Conservation (phyloP, 2,329 filamentous ascomycete genomes). For the Mycosphaerella arachidis region DNA sequence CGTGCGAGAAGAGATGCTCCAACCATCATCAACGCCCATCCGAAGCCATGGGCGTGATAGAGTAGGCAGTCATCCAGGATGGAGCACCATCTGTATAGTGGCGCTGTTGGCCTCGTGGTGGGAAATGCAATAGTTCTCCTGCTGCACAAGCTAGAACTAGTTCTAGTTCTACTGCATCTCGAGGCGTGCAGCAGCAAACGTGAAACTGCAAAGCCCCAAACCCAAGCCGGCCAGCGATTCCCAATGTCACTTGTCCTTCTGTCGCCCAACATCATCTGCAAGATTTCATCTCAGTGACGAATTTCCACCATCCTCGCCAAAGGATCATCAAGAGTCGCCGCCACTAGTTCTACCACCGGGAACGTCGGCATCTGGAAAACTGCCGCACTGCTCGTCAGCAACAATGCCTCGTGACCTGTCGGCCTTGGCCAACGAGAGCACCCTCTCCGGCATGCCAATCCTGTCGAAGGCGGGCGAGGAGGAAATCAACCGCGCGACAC, state of each 20-base stretch:
- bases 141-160: background rate
- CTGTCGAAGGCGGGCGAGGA: slow-evolving; percentile 33
- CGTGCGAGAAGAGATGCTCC: background rate
- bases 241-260: background rate
- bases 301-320: background rate
- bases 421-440: slow-evolving; percentile 24
- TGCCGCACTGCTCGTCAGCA: background rate
- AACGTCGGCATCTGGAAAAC: background rate
- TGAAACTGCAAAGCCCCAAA: background rate
- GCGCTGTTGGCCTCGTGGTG: background rate
- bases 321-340: background rate
- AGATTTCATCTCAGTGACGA: background rate
- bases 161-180: background rate
- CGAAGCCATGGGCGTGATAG: background rate
- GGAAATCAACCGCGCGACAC: background rate
- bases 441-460: slow-evolving; percentile 29
- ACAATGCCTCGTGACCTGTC: slow-evolving; percentile 42
- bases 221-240: background rate
- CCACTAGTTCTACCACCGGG: background rate
- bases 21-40: background rate
- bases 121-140: background rate
- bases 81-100: background rate
- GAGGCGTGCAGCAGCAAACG: background rate
- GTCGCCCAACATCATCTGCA: background rate
- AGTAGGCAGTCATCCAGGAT: background rate